Evolutionary conservation across 495 filamentous ascomycete genomes (phyloP), one percentile per base, ranked within the genome.

Genomic region (Choiromyces venosus): DNA sequence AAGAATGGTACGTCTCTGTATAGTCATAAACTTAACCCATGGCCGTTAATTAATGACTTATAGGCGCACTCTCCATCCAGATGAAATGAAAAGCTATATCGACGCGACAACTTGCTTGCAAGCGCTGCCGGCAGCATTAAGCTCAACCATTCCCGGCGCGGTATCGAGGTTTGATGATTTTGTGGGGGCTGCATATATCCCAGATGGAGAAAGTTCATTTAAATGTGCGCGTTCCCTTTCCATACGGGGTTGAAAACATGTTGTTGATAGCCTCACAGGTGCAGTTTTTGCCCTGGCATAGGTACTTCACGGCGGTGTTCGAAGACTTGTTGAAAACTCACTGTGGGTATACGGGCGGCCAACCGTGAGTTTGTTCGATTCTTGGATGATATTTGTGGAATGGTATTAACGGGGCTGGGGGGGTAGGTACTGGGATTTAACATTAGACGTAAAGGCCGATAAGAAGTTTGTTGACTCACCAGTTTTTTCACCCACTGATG

Each of bases 131-230:
- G 75, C 88, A 1, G 85, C 80, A 25, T 80, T 82, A 19, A 78
- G 73, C 46, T 64, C 68, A 4, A 33, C 83, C 8, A 83, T 83
- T 29, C 71, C 84, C 68, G 84, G 79, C 83, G 86, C 68, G 83
- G 83, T 25, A 82, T 80, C 78, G 82, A 84, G 88, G 18, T 91
- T 87, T 75, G 91, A 93, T 83, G 90, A 93, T 81, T 92, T 93
- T 75, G 84, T 90, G 52, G 89, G 85, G 21, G 46, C 85, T 86
- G 8, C 90, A 93, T 81, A 90, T 92, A 81, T 87, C 88, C 73
- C 87, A 91, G 76, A 89, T 89, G 16, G 75, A 84, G 37, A 73
- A 76, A 5, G 90, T 91, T 68, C 91, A 93, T 75, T 86, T 84
- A 68, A 74, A 76, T 25, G 71, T 73, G 90, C 91, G 80, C 89